Base-by-base conservation (phyloP, 2,329 filamentous ascomycete species). In the Thielaviopsis punctulata region DNA sequence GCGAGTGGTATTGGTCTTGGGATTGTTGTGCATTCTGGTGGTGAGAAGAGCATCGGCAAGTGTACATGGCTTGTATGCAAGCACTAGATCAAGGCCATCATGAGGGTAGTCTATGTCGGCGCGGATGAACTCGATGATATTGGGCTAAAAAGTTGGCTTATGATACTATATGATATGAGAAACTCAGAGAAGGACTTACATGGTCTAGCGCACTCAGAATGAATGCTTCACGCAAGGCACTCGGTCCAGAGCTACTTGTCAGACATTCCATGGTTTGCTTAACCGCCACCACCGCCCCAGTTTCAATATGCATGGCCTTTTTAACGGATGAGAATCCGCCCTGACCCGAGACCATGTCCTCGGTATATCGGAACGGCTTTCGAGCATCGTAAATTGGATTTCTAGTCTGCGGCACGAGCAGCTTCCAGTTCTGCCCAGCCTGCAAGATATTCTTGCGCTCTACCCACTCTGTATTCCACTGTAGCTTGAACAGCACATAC, bases 51-150 rank as follows among this genome's bases (percentile, higher is more conserved):
- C 30, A 4, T 2, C n/a, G 30, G 30, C 30, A 4, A 36, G 30
- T 15, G 13, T 15, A n/a, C 13, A 4, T 7, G 30, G 43, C 21
- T 51, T 51, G 39, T 24, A 51, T 21, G 30, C 49, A 4, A 51
- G 23, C 8, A n/a, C n/a, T n/a, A 51, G 21, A 6, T 51, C 49
- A 18, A 39, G 6, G 7, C 27, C 44, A 24, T 46, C 23, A 3
- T 51, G 25, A 3, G 23, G 24, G 10, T 51, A 8, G 4, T 39
- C 25, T 22, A 36, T 36, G 30, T 36, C 30, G 4, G 33, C 27
- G 10, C 49, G 49, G 15, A 51, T 51, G 19, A 51, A 51, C 30
- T 51, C 30, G 7, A 51, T 46, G 21, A 51, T 45, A 7, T 23
- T 51, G 43, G 49, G 27, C 49, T 51, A 18, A 13, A 13, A 6